Evolutionary conservation across 495 filamentous ascomycete genomes (phyloP).

Genomic region (Lophiostoma macrostomum): DNA sequence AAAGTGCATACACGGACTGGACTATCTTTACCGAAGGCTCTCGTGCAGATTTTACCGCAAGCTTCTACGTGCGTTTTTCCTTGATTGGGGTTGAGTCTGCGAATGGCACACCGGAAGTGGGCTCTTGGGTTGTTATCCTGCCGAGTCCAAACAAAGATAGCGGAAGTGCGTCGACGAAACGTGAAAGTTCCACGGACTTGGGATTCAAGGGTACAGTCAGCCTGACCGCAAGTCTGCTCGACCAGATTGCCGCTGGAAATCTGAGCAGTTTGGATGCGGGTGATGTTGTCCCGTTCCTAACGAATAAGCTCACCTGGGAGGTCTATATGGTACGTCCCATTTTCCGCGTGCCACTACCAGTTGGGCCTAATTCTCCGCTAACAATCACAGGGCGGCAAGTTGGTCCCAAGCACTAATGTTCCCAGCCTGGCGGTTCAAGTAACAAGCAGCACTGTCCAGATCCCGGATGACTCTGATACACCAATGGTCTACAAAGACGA

Average conservation of each 20-base stretch:
- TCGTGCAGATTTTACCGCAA: background rate
- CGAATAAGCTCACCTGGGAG: slow-evolving; percentile 17
- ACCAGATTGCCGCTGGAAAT: slow-evolving; percentile 3
- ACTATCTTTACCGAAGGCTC: background rate
- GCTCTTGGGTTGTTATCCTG: slow-evolving; percentile 10
- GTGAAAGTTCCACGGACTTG: background rate
- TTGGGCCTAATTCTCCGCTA: background rate
- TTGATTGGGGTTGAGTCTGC: slow-evolving; percentile 7
- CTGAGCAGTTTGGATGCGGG: slow-evolving; percentile 8
- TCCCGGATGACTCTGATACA: slow-evolving; percentile 8
- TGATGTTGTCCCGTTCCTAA: slow-evolving; percentile 22
- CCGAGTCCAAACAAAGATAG: background rate
- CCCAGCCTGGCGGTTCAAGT: slow-evolving; percentile 6
- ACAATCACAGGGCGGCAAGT: slow-evolving; percentile 1
- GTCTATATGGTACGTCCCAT: background rate
- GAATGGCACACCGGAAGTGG: slow-evolving; percentile 1
- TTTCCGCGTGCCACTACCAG: background rate
- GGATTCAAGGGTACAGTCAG: slow-evolving; percentile 8
- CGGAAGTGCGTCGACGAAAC: background rate
- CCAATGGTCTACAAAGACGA: slow-evolving; percentile 2
- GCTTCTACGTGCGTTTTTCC: slow-evolving; percentile 11
- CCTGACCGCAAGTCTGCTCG: slow-evolving; percentile 16
- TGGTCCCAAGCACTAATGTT: background rate
- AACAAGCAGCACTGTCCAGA: slow-evolving; percentile 4
- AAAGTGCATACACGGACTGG: slow-evolving; percentile 10